Base-by-base conservation (phyloP, 2,329 filamentous ascomycete genomes). In the Aspergillus oerlinghausenensis region DNA sequence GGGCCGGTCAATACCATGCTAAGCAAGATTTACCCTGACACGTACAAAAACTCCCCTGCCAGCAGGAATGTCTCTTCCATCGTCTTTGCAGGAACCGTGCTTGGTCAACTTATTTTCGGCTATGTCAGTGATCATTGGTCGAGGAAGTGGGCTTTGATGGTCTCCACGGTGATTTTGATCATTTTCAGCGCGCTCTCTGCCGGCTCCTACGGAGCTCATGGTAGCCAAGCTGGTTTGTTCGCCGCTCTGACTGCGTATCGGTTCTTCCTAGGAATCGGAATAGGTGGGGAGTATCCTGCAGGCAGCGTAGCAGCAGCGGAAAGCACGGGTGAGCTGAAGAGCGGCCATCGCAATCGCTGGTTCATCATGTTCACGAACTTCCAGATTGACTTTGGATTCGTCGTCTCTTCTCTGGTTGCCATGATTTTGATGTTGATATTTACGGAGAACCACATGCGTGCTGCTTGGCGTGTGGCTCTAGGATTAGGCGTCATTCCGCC, bases 321-420 rank as follows among this genome's bases (percentile, higher is more conserved):
- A 74, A 88, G 88, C 4, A 92, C 88, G 0, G 89, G 90, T 23
- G 90, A 95, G 70, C 79, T 97, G 57, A 90, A 91, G 72, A 73
- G 76, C 17, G 92, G 92, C 10, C 88, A 88, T 17, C 82, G 92
- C n/a, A 93, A 97, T 70, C 82, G 88, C 42, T 96, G 91, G 90
- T 97, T 92, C 69, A 90, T 93, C 65, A 80, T 96, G 62, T 95
- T 94, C 73, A 96, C 90, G 49, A 95, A 95, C 73, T 85, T 88
- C 25, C 89, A 92, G 79, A 95, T 96, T 58, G 90, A 95, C 69
- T 83, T 85, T 53, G 92, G 90, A 0, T 96, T 95, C 62, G 88
- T 95, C 1, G 79, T 93, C 55, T 87, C 90, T 8, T 87, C 89
- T 0, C 84, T 96, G 59, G 85, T 94, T 1, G 89, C 91, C 0